Evolutionary conservation across 2,329 filamentous ascomycete genomes (phyloP).

Genomic region (Penicillium aurantiogriseum): DNA sequence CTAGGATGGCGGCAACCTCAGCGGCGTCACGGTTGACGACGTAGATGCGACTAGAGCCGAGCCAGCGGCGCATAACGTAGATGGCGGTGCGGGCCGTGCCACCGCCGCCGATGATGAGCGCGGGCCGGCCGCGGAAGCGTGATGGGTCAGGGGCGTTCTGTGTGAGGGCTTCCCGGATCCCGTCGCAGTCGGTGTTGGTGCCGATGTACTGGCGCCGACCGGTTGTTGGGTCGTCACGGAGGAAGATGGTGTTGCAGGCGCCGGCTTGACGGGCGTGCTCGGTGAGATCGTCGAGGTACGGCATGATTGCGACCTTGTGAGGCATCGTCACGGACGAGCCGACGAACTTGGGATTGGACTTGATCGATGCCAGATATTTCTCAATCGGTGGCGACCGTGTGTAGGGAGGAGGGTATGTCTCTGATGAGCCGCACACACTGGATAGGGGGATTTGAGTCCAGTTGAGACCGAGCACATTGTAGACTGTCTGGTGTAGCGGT

Average conservation of each 20-base stretch:
- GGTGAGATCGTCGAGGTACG: constrained; percentile 70
- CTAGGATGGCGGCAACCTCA: constrained; percentile 67
- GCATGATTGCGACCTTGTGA: constrained; percentile 74
- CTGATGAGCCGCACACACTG: constrained; percentile 30
- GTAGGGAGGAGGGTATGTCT: constrained; percentile 36
- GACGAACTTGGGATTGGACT: constrained; percentile 45
- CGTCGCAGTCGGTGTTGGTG: constrained; percentile 78
- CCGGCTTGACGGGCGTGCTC: constrained; percentile 70
- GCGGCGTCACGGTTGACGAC: constrained; percentile 69
- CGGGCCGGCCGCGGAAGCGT: constrained; percentile 55
- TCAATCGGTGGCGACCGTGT: constrained; percentile 37
- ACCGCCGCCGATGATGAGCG: constrained; percentile 72
- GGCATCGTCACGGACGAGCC: constrained; percentile 79
- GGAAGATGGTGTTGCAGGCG: constrained; percentile 76
- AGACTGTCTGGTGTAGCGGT: constrained; percentile 55
- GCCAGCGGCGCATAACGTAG: constrained; percentile 69
- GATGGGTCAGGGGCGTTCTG: constrained; percentile 46
- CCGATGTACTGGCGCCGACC: constrained; percentile 61
- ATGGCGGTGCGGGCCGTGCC: constrained; percentile 76
- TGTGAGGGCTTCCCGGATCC: constrained; percentile 70
- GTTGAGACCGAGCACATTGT: constrained; percentile 50
- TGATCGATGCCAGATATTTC: constrained; percentile 36
- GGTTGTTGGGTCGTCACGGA: constrained; percentile 45
- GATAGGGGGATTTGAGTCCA: constrained; percentile 54
- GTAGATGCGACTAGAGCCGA: constrained; percentile 68